These are phyloP conservation scores for Trichophyton schoenleinii DNA, from an alignment of 2,329 filamentous ascomycete species.

Conservation along the genomic window DNA sequence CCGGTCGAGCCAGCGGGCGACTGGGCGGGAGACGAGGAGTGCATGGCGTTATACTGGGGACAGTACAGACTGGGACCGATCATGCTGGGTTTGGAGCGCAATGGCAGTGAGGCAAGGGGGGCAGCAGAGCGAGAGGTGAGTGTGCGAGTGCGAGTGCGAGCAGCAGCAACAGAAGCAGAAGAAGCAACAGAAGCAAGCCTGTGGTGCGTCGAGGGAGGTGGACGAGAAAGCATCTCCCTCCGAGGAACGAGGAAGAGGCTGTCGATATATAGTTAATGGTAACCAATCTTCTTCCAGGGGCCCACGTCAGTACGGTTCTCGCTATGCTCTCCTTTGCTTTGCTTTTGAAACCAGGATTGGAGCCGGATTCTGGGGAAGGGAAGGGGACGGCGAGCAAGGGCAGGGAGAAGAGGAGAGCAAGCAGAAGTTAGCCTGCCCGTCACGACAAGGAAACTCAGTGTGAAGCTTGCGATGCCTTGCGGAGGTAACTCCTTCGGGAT, in stretches of 20 bases:
- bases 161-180: not conserved
- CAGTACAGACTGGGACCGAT: not conserved
- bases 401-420: not conserved
- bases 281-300: not conserved
- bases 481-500: constrained; percentile 5
- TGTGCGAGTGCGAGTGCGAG: not conserved
- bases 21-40: not conserved
- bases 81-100: constrained; percentile 1
- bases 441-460: constrained; percentile 2
- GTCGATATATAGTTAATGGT: not conserved
- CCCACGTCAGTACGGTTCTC: not conserved
- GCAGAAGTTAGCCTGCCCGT: not conserved
- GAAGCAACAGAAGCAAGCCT: not conserved
- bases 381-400: not conserved
- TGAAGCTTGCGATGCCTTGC: constrained; percentile 5
- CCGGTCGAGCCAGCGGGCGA: not conserved
- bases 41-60: constrained; percentile 1
- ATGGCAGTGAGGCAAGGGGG: not conserved
- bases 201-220: not conserved
- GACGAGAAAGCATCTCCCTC: constrained; percentile 1
- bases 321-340: not conserved
- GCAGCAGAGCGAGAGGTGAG: not conserved
- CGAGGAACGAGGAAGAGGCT: not conserved
- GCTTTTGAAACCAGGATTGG: constrained; percentile 3
- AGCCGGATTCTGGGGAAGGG: constrained; percentile 5